Evolutionary conservation across 192 early-diverging fungal genomes (phyloP).

Genomic region (Powellomyces hirtus): DNA sequence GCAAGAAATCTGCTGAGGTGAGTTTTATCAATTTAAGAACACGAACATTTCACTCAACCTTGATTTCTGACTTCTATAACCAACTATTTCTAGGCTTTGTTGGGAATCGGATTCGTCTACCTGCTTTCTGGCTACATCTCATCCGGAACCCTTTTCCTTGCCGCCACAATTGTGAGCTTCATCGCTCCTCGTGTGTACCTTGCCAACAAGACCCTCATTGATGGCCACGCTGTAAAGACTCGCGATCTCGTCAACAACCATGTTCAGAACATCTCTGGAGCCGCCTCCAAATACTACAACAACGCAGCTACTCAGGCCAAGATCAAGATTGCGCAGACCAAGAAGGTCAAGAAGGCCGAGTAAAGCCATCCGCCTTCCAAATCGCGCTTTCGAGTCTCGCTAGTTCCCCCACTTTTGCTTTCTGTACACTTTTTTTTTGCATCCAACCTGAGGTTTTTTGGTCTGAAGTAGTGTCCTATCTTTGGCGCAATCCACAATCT

Average conservation of each 20-base stretch:
- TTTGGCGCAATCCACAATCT: too few relatives aligned
- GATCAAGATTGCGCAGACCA: background rate
- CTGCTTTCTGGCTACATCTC: slow-evolving; percentile 10
- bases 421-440: too few relatives aligned
- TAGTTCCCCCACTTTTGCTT: too few relatives aligned
- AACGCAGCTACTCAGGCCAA: slow-evolving; percentile 4
- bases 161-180: slow-evolving; percentile 7
- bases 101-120: background rate
- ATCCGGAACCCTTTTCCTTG: slow-evolving; percentile 1
- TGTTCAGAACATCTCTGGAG: background rate
- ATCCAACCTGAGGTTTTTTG: too few relatives aligned
- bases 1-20: slow-evolving; percentile 9
- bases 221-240: background rate
- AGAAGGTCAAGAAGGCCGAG: slow-evolving; percentile 15
- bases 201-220: slow-evolving; percentile 19
- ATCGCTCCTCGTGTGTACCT: slow-evolving; percentile 14
- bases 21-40: background rate
- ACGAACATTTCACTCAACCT: background rate
- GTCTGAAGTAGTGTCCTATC: too few relatives aligned
- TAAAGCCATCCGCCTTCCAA: too few relatives aligned
- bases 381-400: too few relatives aligned
- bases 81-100: background rate
- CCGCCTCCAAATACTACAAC: background rate
- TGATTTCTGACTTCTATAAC: background rate
- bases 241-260: background rate